phyloP scores from a whole-genome alignment of 352 stramenopile species.

The Pythium vanterpoolii region DNA sequence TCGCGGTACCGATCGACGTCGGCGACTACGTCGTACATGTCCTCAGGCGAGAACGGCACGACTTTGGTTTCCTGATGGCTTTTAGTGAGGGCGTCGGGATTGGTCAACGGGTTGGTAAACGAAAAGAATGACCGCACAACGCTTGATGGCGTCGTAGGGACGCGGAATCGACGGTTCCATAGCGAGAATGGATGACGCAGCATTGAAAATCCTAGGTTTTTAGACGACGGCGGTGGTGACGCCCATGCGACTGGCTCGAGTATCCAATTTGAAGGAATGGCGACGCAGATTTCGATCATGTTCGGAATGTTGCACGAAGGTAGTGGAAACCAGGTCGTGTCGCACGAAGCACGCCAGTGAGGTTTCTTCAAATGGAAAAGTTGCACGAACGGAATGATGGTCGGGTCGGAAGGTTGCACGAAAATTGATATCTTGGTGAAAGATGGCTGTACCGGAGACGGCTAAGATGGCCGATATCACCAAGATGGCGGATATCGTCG shows the following conservation, averaged over 20 bases:
- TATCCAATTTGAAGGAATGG: not conserved
- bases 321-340: not conserved
- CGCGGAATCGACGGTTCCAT: not conserved
- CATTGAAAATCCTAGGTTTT: slow-evolving; percentile 9
- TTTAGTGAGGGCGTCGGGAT: slow-evolving; percentile 47
- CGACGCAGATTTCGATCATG: not conserved
- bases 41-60: slow-evolving; percentile 68
- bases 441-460: not conserved
- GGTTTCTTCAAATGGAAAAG: slow-evolving; percentile 1
- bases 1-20: slow-evolving; percentile 69
- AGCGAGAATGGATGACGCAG: slow-evolving; percentile 15
- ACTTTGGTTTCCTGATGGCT: slow-evolving; percentile 68
- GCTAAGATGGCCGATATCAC: slow-evolving; percentile 32
- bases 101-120: slow-evolving; percentile 41
- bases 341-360: not conserved
- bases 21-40: slow-evolving; percentile 82
- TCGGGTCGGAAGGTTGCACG: not conserved
- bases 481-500: slow-evolving; percentile 36
- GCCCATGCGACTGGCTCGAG: not conserved
- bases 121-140: slow-evolving; percentile 44
- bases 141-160: not conserved
- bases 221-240: not conserved
- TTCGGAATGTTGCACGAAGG: slow-evolving; percentile 13
- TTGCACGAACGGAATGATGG: slow-evolving; percentile 1
- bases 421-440: not conserved